A percentile compares a stretch with the other conserved stretches of the same genome.
Conservation (phyloP, 2,329 filamentous ascomycete species). For the Fusarium goolgardi region DNA sequence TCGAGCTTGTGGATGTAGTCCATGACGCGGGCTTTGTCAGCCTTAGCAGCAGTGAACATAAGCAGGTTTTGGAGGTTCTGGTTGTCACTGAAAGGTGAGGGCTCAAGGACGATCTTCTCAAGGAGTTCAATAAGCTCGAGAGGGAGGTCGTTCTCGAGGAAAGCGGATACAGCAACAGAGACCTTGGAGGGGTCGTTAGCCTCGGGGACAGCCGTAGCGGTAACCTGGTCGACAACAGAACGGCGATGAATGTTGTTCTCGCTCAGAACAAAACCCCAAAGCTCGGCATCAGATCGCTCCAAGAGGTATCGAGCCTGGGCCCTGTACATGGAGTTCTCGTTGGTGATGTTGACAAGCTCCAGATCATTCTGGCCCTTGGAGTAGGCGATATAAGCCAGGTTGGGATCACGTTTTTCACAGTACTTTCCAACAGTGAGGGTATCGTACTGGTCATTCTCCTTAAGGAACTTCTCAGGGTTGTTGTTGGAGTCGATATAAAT, state of each 20-base stretch:
- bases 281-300: conserved; percentile 87
- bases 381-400: conserved; percentile 94
- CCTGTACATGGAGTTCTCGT: conserved; percentile 99
- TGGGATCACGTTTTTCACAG: conserved; percentile 98
- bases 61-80: conserved; percentile 95
- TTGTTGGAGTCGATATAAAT: conserved; percentile 99
- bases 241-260: conserved; percentile 96
- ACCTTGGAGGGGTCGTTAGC: conserved; percentile 94
- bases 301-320: conserved; percentile 96
- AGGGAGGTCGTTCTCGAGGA: conserved; percentile 90
- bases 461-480: conserved; percentile 96
- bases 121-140: conserved; percentile 95
- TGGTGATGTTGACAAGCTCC: conserved; percentile 96
- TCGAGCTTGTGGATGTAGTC: conserved; percentile 95
- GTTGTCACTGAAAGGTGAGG: conserved; percentile 98
- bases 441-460: conserved; percentile 97
- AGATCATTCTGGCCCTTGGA: conserved; percentile 97
- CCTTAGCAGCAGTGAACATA: conserved; percentile 95
- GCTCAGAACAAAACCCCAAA: conserved; percentile 95
- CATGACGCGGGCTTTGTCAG: conserved; percentile 94
- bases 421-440: conserved; percentile 94
- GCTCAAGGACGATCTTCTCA: conserved; percentile 99
- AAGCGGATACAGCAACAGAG: conserved; percentile 91
- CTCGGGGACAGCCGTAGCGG: conserved; percentile 92
- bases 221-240: conserved; percentile 95